A percentile compares a stretch with the other conserved stretches of the same genome.
These are phyloP conservation scores for Obelidium mucronatum DNA, from an alignment of 192 early-diverging fungal genomes.

Conservation along the genomic window DNA sequence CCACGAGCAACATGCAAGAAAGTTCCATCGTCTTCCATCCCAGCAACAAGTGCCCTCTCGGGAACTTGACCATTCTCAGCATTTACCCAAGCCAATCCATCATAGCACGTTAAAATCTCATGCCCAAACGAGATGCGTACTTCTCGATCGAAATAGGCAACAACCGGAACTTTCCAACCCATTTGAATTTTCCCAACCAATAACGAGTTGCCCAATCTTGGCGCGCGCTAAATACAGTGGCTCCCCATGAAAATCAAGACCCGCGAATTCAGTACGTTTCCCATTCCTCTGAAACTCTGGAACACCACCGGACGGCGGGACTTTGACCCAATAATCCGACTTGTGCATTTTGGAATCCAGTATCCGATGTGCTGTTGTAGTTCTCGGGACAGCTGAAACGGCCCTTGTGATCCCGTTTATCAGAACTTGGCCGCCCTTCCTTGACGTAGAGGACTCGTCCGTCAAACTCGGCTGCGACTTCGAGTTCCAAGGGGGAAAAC, in stretches of 20 bases:
- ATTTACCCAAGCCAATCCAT: slow-evolving; percentile 15
- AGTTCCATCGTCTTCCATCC: slow-evolving; percentile 21
- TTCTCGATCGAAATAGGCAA: slow-evolving; percentile 10
- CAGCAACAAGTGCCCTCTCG: background rate
- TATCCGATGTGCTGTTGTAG: background rate
- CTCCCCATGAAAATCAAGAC: slow-evolving; percentile 1
- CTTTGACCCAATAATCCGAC: slow-evolving; percentile 9
- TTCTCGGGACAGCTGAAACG: background rate
- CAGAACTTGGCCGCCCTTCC: background rate
- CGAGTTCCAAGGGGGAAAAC: slow-evolving; percentile 31
- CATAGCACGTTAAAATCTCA: slow-evolving; percentile 10
- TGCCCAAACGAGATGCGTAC: slow-evolving; percentile 20
- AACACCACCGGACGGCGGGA: background rate
- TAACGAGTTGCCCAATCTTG: slow-evolving; percentile 1
- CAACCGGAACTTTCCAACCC: background rate
- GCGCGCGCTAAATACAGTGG: slow-evolving; percentile 9
- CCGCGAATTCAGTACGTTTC: background rate
- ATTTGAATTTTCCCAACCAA: slow-evolving; percentile 3
- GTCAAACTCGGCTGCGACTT: slow-evolving; percentile 16
- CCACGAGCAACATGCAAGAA: slow-evolving; percentile 9
- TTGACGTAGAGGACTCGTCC: slow-evolving; percentile 11
- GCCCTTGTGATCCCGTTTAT: background rate
- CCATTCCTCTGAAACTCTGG: background rate
- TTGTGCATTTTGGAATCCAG: background rate
- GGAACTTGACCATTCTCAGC: background rate